phyloP scores from a whole-genome alignment of 177 flowering plant species.

The Vitis hybrid region DNA sequence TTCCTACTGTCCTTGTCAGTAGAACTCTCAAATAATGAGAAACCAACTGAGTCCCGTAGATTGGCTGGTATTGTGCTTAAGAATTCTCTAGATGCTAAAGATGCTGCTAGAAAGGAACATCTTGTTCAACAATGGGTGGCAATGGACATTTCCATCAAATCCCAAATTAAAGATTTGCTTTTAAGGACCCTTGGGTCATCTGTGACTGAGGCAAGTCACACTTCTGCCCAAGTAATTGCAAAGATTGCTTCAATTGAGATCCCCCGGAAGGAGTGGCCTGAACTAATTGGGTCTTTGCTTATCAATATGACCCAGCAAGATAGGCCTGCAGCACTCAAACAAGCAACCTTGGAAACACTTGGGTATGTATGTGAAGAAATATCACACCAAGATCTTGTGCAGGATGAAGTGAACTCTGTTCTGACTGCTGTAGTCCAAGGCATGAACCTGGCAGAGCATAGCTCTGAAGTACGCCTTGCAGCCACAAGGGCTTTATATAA shows the following conservation, averaged over 20 bases:
- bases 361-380: slow-evolving; percentile 90
- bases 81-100: slow-evolving; percentile 81
- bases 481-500: slow-evolving; percentile 80
- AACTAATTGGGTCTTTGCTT: slow-evolving; percentile 58
- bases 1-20: slow-evolving; percentile 65
- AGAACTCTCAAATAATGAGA: slow-evolving; percentile 73
- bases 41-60: slow-evolving; percentile 67
- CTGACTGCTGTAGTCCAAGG: slow-evolving; percentile 92
- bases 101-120: slow-evolving; percentile 47
- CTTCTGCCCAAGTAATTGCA: slow-evolving; percentile 79
- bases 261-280: slow-evolving; percentile 81
- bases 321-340: slow-evolving; percentile 50
- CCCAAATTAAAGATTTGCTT: slow-evolving; percentile 63
- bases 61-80: slow-evolving; percentile 85
- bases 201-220: slow-evolving; percentile 65
- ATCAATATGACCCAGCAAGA: slow-evolving; percentile 67
- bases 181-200: slow-evolving; percentile 64
- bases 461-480: slow-evolving; percentile 69
- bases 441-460: slow-evolving; percentile 61
- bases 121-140: slow-evolving; percentile 69
- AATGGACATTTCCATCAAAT: slow-evolving; percentile 45
- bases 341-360: slow-evolving; percentile 76
- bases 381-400: slow-evolving; percentile 63
- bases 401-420: slow-evolving; percentile 76
- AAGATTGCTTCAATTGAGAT: slow-evolving; percentile 79